Base-by-base conservation (phyloP, 495 filamentous ascomycete genomes). In the Chaetomium tenue region DNA sequence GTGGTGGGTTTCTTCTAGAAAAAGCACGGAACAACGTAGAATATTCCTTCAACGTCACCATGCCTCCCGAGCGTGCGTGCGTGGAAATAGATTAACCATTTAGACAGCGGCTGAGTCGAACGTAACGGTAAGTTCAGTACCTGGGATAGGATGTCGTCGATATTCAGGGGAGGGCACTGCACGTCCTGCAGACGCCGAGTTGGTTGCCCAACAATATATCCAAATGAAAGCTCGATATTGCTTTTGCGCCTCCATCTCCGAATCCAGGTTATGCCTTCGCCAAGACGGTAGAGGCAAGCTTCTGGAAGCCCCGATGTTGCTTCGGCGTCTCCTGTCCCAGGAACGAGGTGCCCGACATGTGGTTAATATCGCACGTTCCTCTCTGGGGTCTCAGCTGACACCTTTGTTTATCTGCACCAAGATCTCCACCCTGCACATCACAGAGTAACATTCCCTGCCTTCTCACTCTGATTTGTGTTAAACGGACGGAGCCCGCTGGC, bases 301-400 rank as follows among this genome's bases (percentile, higher is more conserved):
- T 59, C 57, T 47, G 7, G 57, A 28, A 59, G 18, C 20, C 15
- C 15, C 57, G 26, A 11, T 59, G 20, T 40, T 16, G 51, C 33
- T 30, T 37, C 20, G 13, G 3, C n/a, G 11, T 39, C 30, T 18
- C 5, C 33, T 8, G 18, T 22, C 2, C 6, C 18, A 40, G 55
- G 18, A 15, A 33, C 3, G 0, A n/a, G 12, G 25, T 30, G 50
- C 26, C 8, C 33, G 8, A 37, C 23, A 26, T 15, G 50, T 53
- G 33, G 12, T n/a, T 58, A 40, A n/a, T 23, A 13, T 37, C 44
- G 44, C 16, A 1, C n/a, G 15, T 2, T 12, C 1, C 44, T 18
- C n/a, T 18, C 44, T 16, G 44, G 1, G 2, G 44, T 0, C 15
- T 47, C 33, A 47, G 2, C 44, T 47, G 44, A 18, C 44, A 47